phyloP scores from a whole-genome alignment of 192 early-diverging fungal species.

The Coemansia furcata region DNA sequence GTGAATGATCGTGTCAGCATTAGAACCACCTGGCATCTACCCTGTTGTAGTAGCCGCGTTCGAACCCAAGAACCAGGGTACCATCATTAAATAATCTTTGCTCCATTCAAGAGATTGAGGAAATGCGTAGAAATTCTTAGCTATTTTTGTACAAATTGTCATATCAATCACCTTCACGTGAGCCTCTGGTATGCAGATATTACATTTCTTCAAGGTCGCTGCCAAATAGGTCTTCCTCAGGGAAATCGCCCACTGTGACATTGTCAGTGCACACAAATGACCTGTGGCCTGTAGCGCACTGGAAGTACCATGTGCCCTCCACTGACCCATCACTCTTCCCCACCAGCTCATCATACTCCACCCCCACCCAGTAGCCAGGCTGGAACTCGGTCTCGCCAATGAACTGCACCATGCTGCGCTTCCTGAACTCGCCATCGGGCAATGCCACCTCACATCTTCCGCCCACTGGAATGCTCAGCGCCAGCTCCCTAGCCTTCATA shows the following conservation, averaged over 20 bases:
- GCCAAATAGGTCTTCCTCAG: constrained; percentile 83
- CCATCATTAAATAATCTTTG: too few species aligned
- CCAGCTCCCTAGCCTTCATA: constrained; percentile 58
- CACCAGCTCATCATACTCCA: constrained; percentile 94
- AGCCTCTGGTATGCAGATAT: too few species aligned
- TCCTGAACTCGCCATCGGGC: constrained; percentile 51
- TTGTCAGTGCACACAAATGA: constrained; percentile 88
- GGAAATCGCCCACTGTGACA: constrained; percentile 88
- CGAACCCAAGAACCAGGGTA: too few species aligned
- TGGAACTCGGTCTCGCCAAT: constrained; percentile 79
- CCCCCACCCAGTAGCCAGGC: constrained; percentile 88
- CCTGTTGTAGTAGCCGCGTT: too few species aligned
- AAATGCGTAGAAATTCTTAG: too few species aligned
- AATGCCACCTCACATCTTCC: constrained; percentile 80
- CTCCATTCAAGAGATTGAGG: too few species aligned
- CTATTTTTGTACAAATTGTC: too few species aligned
- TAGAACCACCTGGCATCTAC: too few species aligned
- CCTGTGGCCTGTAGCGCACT: constrained; percentile 69
- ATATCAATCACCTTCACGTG: too few species aligned
- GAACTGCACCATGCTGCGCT: constrained; percentile 66
- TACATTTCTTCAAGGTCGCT: constrained; percentile 66
- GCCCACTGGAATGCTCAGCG: constrained; percentile 65
- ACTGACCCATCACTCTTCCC: constrained; percentile 95
- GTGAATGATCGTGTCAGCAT: too few species aligned
- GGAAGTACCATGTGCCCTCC: constrained; percentile 75